Base-by-base conservation (phyloP, 2,329 filamentous ascomycete genomes). In the Phyllachora maydis region DNA sequence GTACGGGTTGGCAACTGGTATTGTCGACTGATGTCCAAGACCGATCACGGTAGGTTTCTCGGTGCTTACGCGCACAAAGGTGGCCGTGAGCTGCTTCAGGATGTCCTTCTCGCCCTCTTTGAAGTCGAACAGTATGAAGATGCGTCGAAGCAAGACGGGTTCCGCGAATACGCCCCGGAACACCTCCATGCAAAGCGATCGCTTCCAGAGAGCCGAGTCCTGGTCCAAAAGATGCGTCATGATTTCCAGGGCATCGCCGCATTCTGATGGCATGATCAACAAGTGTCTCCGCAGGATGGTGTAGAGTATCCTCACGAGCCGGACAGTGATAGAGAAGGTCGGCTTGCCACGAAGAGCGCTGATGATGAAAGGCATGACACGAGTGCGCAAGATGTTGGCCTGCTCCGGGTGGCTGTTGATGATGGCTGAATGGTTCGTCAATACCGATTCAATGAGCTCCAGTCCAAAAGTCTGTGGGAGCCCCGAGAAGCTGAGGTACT, bases 31-130 rank as follows among this genome's bases (percentile, higher is more conserved):
- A 31, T 78, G 72, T 4, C 83, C 74, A 3, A 95, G 63, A 0
- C 88, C 88, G 30, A 98, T 95, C 14, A 91, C 58, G 0, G 65
- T 55, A 2, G 88, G 88, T 38, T 82, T 92, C 41, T 98, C 88
- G 0, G 82, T 82, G 26, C 85, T 85, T 6, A 95, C 54, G 9
- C 82, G 69, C n/a, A 95, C 88, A 40, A 98, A 83, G 0, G 76
- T 73, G 7, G 79, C 77, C 30, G 88, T 74, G 29, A 93, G 58
- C 27, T 82, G 75, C 36, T 77, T 74, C 12, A 98, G 52, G 11
- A 95, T 66, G 23, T 72, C 59, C 35, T 73, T 85, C 35, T 74
- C 67, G 4, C 65, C 71, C 20, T 78, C 59, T 23, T 65, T 54
- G 9, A 65, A 62, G 40, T 98, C 85, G 35, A 81, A 95, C 10